These are phyloP conservation scores for Cardiosporidium cionae DNA, from an alignment of 169 alveolate species.

Conservation along the genomic window DNA sequence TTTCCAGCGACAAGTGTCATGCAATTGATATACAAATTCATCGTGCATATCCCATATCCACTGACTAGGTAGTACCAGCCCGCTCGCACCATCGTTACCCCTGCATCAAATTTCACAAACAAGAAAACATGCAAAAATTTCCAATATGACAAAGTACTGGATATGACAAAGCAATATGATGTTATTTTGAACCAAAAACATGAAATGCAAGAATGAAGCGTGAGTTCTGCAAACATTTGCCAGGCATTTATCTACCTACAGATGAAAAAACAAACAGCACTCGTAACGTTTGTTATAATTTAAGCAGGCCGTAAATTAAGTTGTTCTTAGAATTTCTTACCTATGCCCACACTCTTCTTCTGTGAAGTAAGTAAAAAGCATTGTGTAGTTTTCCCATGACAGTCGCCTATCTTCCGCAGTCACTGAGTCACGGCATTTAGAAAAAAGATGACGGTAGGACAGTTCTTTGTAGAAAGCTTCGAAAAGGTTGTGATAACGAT, in stretches of 20 bases:
- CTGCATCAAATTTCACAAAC: conserved; percentile 30
- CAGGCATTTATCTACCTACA: not conserved
- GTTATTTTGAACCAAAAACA: not conserved
- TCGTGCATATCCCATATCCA: conserved; percentile 74
- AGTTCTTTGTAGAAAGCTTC: conserved; percentile 67
- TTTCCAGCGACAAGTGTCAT: conserved; percentile 54
- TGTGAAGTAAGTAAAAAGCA: conserved; percentile 51
- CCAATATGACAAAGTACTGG: not conserved
- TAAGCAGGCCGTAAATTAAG: conserved; percentile 4
- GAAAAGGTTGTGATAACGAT: conserved; percentile 56
- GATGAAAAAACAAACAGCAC: not conserved
- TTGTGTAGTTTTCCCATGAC: conserved; percentile 65
- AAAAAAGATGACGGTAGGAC: conserved; percentile 64
- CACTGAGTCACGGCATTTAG: conserved; percentile 37
- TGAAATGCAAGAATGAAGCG: not conserved
- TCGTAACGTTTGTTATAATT: not conserved
- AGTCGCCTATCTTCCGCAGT: conserved; percentile 60
- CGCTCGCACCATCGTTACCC: conserved; percentile 12
- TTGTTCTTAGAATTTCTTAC: not conserved
- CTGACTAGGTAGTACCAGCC: conserved; percentile 57
- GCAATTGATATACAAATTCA: conserved; percentile 68
- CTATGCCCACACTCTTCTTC: conserved; percentile 33
- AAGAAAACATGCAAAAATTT: not conserved
- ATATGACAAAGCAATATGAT: not conserved
- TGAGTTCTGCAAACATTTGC: not conserved